Evolutionary conservation across 768 basidiomycete species (phyloP), one percentile per base, ranked within the genome.

Genomic region (Xerocomellus chrysenteron): DNA sequence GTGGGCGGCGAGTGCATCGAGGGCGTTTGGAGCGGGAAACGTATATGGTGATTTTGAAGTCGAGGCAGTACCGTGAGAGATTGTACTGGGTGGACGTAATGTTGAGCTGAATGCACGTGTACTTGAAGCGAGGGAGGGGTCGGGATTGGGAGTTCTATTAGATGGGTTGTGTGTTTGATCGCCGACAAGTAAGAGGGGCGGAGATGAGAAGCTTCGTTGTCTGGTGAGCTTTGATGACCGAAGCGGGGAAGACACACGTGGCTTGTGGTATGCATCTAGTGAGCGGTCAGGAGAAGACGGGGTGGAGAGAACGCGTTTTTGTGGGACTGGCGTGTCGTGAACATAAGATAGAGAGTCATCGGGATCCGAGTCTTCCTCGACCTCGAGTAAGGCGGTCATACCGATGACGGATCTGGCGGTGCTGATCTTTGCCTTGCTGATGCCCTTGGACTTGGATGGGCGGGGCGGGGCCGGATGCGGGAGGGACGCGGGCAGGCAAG

Each of bases 351-450:
- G 37, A 21, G 57, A 19, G 26, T 13, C 24, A 9, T 70, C 71
- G 24, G 55, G 46, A 47, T 75, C 74, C 24, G 51, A 28, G 54
- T 78, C 73, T 56, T 84, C 82, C 50, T 84, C 81, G 56, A 80
- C 81, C 60, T 82, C 82, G 16, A 82, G 69, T 2, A 84, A 63
- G 12, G 78, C 76, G 17, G 80, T 67, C 83, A 84, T 84, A 53
- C 77, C 80, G 62, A 76, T 70, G 73, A 80, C 79, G 54, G 80
- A 76, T 57, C 76, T 73, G 14, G 76, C 75, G 13, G 66, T 57
- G 52, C 73, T 74, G 21, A 68, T 68, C 49, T 75, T 71, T 37
- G 64, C 58, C 51, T 72, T 72, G 46, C 42, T 45, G 35, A 63
- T 59, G 6, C 52, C 54, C 58, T 71, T 71, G 28, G 60, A 58